These are phyloP conservation scores for Zymoseptoria crescenta DNA, from an alignment of 2,329 filamentous ascomycete genomes.

Conservation along the genomic window DNA sequence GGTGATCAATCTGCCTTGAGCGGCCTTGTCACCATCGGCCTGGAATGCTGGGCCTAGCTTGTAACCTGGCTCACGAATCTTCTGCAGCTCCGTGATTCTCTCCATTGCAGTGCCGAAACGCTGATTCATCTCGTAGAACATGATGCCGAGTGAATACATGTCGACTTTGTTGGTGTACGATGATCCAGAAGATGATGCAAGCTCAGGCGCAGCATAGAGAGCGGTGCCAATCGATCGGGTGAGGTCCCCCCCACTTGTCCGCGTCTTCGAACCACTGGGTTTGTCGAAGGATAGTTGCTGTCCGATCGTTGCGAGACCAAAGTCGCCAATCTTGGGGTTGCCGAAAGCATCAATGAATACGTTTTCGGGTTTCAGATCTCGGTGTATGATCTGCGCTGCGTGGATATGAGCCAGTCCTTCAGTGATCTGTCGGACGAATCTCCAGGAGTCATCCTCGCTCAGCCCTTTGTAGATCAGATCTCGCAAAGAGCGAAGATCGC, in stretches of 20 bases:
- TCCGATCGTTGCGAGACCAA: conserved; percentile 85
- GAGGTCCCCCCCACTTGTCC: conserved; percentile 46
- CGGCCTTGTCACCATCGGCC: conserved; percentile 54
- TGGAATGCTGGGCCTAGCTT: conserved; percentile 66
- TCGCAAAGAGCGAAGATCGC: conserved; percentile 83
- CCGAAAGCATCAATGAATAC: conserved; percentile 88
- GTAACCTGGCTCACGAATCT: conserved; percentile 60
- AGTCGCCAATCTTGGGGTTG: conserved; percentile 93
- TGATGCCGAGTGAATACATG: conserved; percentile 96
- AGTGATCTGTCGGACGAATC: conserved; percentile 80
- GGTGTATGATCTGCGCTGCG: conserved; percentile 82
- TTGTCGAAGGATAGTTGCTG: conserved; percentile 62
- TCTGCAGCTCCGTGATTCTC: conserved; percentile 56
- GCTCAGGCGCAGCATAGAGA: conserved; percentile 87
- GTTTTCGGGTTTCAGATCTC: conserved; percentile 94
- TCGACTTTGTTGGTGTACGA: conserved; percentile 92
- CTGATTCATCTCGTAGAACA: conserved; percentile 95
- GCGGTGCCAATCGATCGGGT: conserved; percentile 67
- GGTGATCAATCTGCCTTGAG: conserved; percentile 69
- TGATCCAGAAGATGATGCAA: conserved; percentile 65
- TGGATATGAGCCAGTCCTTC: conserved; percentile 90
- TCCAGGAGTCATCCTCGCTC: conserved; percentile 74
- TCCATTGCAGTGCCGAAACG: conserved; percentile 56
- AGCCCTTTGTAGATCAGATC: conserved; percentile 76
- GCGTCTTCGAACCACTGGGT: conserved; percentile 6